Conservation (phyloP, 176 grass and related monocot genomes). For the Neostapfia colusana region DNA sequence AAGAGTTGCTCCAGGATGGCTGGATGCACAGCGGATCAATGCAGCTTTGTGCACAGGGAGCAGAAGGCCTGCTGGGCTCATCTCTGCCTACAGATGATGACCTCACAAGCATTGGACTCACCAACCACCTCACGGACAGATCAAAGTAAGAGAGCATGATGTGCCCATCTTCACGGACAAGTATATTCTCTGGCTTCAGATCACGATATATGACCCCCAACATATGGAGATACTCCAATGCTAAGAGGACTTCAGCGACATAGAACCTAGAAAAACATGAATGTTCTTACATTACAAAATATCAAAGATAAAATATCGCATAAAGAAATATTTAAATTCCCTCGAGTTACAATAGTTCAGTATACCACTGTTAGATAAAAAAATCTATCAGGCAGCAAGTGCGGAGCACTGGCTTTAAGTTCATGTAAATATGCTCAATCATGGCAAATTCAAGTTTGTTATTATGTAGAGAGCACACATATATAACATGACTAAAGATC, state of each 20-base stretch:
- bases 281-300: slow-evolving; percentile 23
- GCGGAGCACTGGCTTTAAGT: background rate
- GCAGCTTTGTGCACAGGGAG: slow-evolving; percentile 87
- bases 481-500: background rate
- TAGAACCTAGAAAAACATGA: slow-evolving; percentile 68
- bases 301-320: background rate
- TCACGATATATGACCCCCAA: slow-evolving; percentile 98
- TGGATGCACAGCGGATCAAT: slow-evolving; percentile 91
- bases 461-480: background rate
- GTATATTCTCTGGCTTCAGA: slow-evolving; percentile 97
- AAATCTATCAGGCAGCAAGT: slow-evolving; percentile 9
- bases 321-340: background rate
- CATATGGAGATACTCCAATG: slow-evolving; percentile 98
- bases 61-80: slow-evolving; percentile 69
- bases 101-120: slow-evolving; percentile 79
- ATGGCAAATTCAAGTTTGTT: slow-evolving; percentile 11
- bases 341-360: background rate
- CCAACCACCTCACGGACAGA: slow-evolving; percentile 92
- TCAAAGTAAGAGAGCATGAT: slow-evolving; percentile 99
- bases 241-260: slow-evolving; percentile 86
- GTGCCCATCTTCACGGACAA: slow-evolving; percentile 97
- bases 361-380: background rate
- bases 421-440: background rate
- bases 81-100: slow-evolving; percentile 68
- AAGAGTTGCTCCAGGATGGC: slow-evolving; percentile 75